Percentiles rank a stretch among this genome's conserved stretches.
Conservation (phyloP, 495 filamentous ascomycete genomes). For the Aspergillus nanangensis region DNA sequence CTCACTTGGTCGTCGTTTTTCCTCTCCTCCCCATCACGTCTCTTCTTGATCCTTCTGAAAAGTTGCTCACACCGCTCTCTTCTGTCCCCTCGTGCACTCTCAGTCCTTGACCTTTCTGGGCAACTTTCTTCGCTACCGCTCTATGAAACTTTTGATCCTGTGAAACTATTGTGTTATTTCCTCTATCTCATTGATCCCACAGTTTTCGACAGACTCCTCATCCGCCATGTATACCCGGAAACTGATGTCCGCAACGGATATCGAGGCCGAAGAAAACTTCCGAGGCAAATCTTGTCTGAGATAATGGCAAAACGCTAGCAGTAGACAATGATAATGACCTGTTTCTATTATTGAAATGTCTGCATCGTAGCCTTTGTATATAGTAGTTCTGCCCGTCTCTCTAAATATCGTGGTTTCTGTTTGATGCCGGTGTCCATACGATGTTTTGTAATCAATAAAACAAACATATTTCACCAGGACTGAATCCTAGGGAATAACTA, state of each 20-base stretch:
- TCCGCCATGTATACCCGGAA: constrained; percentile 12
- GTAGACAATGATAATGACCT: constrained; percentile 12
- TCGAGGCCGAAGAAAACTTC: constrained; percentile 1
- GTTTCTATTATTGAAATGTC: neutral
- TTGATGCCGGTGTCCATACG: too few species aligned
- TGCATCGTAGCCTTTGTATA: too few species aligned
- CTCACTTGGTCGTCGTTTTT: neutral
- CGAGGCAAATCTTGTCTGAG: constrained; percentile 8
- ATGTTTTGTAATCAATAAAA: too few species aligned
- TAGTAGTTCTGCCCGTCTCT: too few species aligned
- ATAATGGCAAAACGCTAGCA: constrained; percentile 8
- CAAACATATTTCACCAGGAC: too few species aligned
- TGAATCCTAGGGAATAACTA: too few species aligned
- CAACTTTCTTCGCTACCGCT: constrained; percentile 5
- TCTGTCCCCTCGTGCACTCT: neutral
- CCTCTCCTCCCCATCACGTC: neutral
- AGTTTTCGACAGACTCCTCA: constrained; percentile 7
- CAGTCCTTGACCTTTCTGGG: constrained; percentile 2
- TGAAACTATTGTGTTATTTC: constrained; percentile 10
- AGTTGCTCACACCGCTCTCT: neutral
- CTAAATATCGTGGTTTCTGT: too few species aligned
- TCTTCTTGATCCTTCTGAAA: neutral
- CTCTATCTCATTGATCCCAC: constrained; percentile 11
- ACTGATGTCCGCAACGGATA: constrained; percentile 4
- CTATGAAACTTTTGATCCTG: constrained; percentile 6